phyloP scores from a whole-genome alignment of 306 rosid species.

The Castanea crenata region DNA sequence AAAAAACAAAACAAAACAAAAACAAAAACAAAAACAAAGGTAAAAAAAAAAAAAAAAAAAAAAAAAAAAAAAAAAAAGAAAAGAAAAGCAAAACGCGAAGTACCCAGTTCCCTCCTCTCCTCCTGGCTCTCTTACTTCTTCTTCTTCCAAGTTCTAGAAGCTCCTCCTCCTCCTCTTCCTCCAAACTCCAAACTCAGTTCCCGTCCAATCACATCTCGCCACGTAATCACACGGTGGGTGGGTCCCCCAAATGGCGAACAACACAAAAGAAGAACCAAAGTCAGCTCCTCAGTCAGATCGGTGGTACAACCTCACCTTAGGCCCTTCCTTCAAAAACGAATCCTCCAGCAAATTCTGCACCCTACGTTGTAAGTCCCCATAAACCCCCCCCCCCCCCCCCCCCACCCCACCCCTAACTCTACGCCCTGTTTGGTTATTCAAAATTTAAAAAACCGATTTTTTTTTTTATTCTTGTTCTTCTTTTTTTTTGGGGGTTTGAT shows the following conservation, averaged over 20 bases:
- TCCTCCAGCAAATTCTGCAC: constrained; percentile 85
- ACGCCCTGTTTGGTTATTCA: constrained; percentile 2
- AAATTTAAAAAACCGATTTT: background rate
- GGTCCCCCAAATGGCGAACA: constrained; percentile 55
- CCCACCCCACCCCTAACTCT: too few relatives aligned
- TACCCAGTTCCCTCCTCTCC: too few relatives aligned
- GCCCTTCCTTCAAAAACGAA: constrained; percentile 79
- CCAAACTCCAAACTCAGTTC: background rate
- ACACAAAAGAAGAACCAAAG: constrained; percentile 82
- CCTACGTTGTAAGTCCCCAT: constrained; percentile 64
- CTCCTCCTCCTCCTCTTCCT: background rate
- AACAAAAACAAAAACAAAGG: fast-evolving
- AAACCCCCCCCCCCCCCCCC: too few relatives aligned
- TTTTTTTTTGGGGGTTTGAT: background rate
- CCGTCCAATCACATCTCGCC: constrained; percentile 9
- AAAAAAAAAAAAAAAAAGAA: too few relatives aligned
- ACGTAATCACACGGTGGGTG: constrained; percentile 9
- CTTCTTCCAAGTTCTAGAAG: background rate
- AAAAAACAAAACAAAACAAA: too few relatives aligned
- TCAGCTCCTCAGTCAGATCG: constrained; percentile 72
- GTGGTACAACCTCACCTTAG: constrained; percentile 82
- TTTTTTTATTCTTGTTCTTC: background rate
- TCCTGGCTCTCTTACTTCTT: too few relatives aligned
- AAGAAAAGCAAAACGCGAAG: too few relatives aligned
- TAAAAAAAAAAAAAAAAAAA: too few relatives aligned